Conservation (phyloP, 2,329 filamentous ascomycete species). For the Scolecobasidium constrictum region DNA sequence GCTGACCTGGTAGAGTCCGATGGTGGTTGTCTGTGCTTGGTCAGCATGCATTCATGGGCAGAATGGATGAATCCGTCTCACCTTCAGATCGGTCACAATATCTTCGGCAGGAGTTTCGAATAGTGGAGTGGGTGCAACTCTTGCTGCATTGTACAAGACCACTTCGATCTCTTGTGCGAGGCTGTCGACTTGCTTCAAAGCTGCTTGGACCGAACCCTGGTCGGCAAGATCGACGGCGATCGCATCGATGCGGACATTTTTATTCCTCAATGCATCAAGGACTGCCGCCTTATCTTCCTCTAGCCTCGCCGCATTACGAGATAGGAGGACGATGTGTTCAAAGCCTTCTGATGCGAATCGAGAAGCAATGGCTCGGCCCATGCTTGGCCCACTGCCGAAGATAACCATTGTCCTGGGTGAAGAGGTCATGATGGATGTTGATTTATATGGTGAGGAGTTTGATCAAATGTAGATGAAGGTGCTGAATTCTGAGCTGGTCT, state of each 20-base stretch:
- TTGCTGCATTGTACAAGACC: conserved; percentile 10
- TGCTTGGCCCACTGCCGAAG: conserved; percentile 19
- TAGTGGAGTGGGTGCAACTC: conserved; percentile 1
- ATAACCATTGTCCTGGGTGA: conserved; percentile 13
- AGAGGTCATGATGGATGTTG: conserved; percentile 3
- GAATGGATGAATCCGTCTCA: conserved; percentile 16
- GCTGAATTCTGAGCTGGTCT: too few species aligned
- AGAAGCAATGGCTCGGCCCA: conserved; percentile 16
- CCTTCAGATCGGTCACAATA: conserved; percentile 40
- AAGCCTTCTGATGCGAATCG: conserved; percentile 18
- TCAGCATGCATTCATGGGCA: conserved; percentile 9
- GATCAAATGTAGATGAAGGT: too few species aligned
- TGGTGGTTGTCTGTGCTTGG: conserved; percentile 30
- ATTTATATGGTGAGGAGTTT: too few species aligned
- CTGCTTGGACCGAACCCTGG: not conserved
- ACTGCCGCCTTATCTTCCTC: conserved; percentile 16
- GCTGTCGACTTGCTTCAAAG: conserved; percentile 7
- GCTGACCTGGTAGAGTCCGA: conserved; percentile 37
- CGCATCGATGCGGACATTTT: conserved; percentile 2
- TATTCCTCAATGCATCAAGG: conserved; percentile 11
- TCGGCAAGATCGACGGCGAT: conserved; percentile 5
- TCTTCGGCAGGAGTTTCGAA: conserved; percentile 18
- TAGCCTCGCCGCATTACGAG: conserved; percentile 14
- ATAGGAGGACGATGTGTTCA: conserved; percentile 16
- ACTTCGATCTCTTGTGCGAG: conserved; percentile 11